Evolutionary conservation across 2,329 filamentous ascomycete species (phyloP), one percentile per base, ranked within the genome.

Genomic region (Aureobasidium sp.): DNA sequence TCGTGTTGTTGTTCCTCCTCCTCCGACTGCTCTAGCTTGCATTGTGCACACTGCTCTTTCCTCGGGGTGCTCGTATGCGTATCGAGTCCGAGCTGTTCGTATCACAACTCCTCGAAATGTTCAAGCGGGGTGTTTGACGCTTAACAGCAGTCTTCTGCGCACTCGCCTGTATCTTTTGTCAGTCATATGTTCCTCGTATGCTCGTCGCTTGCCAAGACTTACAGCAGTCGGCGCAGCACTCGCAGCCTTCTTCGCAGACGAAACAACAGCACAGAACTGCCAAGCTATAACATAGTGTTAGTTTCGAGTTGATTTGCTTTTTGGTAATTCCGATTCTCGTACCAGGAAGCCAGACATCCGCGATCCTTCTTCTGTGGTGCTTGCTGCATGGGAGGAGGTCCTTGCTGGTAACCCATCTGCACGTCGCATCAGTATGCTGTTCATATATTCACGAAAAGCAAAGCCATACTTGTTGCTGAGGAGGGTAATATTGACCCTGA

Each of bases 211-310:
- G 15, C 3, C 33, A 11, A 27, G 5, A 64, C 60, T 64, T 47
- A 64, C 85, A 85, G 75, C 87, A 89, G 7, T 90, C 88, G n/a
- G 83, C 79, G 73, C 88, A 90, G 78, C 87, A 90, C 75, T 90
- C 88, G 72, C 88, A 90, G 33, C 85, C 82, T 76, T 90, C 88
- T 73, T 90, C 88, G 71, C 86, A 89, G 33, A 90, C 81, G 77
- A 88, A 90, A 73, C 88, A 90, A 75, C 88, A 91, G 79, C 88
- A 90, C 43, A 90, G 75, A 40, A 80, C 81, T 55, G 85, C 86
- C 56, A 89, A 74, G 77, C 60, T 63, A 25, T 48, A 20, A 27
- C 47, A 23, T 9, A 18, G 45, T 43, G 50, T 63, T 47, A 63
- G 48, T 45, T 15, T 29, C 20, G 31, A 25, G 9, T 15, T 29